phyloP scores from a whole-genome alignment of 495 filamentous ascomycete genomes.

The Hyaloscypha bicolor region DNA sequence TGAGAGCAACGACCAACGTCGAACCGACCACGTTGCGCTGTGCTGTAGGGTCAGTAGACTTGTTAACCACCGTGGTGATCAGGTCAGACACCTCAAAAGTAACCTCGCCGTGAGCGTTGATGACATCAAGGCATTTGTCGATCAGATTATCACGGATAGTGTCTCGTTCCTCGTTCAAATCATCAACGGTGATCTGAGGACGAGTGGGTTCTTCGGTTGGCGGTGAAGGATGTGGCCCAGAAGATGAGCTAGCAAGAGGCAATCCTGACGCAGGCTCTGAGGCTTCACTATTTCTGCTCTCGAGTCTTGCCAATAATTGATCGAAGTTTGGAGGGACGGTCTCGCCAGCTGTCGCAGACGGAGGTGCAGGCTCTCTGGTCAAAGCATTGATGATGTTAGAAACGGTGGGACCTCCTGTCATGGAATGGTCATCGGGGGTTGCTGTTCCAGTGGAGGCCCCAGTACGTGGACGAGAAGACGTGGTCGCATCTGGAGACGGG shows the following conservation, averaged over 20 bases:
- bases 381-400: constrained; percentile 13
- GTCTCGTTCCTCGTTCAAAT: constrained; percentile 77
- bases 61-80: constrained; percentile 74
- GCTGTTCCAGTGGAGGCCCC: constrained; percentile 25
- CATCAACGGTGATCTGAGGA: constrained; percentile 63
- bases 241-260: constrained; percentile 2
- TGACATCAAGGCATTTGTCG: constrained; percentile 85
- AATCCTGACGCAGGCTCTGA: background rate
- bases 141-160: constrained; percentile 76
- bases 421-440: constrained; percentile 29
- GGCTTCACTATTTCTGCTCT: background rate
- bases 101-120: constrained; percentile 82
- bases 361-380: constrained; percentile 9
- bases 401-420: constrained; percentile 19
- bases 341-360: background rate
- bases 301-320: background rate
- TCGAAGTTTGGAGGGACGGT: constrained; percentile 9
- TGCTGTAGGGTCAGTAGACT: constrained; percentile 62
- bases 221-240: background rate
- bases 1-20: constrained; percentile 82
- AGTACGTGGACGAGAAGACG: constrained; percentile 28
- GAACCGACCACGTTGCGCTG: constrained; percentile 76
- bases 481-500: constrained; percentile 18
- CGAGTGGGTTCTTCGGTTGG: constrained; percentile 9
- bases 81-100: constrained; percentile 92